A percentile compares a stretch with the other conserved stretches of the same genome.
These are phyloP conservation scores for Ogataea paraovalis DNA, from an alignment of 805 yeast genomes.

Conservation along the genomic window DNA sequence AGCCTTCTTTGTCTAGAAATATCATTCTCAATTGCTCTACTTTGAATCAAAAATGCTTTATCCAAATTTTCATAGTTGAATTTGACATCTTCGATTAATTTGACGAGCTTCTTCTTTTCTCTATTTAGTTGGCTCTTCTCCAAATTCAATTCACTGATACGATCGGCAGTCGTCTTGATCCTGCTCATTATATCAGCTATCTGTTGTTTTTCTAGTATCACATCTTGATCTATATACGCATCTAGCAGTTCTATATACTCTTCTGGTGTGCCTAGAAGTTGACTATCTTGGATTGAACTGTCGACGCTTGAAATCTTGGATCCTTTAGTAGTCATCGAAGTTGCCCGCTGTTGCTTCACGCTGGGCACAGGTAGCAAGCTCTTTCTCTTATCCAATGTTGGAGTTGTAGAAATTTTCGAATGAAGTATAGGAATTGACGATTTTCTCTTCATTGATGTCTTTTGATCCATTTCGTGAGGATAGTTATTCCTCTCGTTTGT, in stretches of 20 bases:
- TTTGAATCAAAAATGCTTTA: conserved; percentile 16
- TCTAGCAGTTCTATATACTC: conserved; percentile 21
- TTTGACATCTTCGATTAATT: conserved; percentile 12
- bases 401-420: background rate
- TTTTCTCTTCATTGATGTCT: background rate
- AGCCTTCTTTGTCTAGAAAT: conserved; percentile 25
- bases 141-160: conserved; percentile 17
- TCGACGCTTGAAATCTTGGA: background rate
- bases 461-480: background rate
- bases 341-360: background rate
- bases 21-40: conserved; percentile 17
- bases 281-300: background rate
- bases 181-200: conserved; percentile 13
- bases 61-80: conserved; percentile 17
- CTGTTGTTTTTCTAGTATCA: conserved; percentile 22
- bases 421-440: conserved; percentile 5
- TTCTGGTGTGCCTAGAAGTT: conserved; percentile 5
- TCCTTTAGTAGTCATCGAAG: background rate
- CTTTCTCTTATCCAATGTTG: background rate
- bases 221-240: conserved; percentile 22
- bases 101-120: conserved; percentile 17
- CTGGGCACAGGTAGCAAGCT: conserved; percentile 2
- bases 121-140: conserved; percentile 19
- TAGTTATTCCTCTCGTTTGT: background rate
- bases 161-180: conserved; percentile 10